phyloP scores from a whole-genome alignment of 306 rosid genomes.

The Dryas drummondii region DNA sequence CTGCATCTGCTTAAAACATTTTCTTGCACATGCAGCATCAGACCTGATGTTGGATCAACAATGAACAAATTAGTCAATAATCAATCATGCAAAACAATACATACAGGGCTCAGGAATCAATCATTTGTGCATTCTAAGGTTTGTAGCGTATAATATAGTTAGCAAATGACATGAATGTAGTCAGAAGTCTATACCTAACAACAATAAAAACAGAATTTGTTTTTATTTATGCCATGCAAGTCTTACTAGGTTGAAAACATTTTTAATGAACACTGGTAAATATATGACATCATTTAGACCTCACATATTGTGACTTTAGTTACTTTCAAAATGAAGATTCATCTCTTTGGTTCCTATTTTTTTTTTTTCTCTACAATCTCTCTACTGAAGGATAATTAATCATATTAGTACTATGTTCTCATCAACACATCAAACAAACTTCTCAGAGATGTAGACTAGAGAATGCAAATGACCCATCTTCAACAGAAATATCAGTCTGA shows the following conservation, averaged over 20 bases:
- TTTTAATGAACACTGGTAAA: background rate
- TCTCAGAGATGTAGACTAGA: background rate
- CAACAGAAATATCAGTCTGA: background rate
- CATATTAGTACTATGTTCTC: background rate
- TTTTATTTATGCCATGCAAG: background rate
- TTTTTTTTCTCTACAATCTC: background rate
- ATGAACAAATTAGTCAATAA: constrained; percentile 16
- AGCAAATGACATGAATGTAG: background rate
- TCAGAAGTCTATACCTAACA: background rate
- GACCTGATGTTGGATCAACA: constrained; percentile 44
- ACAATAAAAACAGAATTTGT: background rate
- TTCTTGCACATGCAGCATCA: constrained; percentile 43
- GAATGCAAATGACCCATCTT: background rate
- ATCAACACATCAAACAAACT: background rate
- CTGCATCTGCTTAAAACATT: constrained; percentile 56
- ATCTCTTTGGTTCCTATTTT: background rate
- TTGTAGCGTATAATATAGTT: background rate
- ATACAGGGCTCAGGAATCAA: background rate
- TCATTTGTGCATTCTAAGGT: background rate
- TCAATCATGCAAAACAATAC: background rate
- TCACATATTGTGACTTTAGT: background rate
- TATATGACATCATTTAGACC: background rate
- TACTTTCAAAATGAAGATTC: background rate
- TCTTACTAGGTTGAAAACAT: background rate
- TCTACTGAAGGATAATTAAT: background rate